Evolutionary conservation across 1,139 yeast genomes (phyloP).

Genomic region (Debaryomyces udenii): DNA sequence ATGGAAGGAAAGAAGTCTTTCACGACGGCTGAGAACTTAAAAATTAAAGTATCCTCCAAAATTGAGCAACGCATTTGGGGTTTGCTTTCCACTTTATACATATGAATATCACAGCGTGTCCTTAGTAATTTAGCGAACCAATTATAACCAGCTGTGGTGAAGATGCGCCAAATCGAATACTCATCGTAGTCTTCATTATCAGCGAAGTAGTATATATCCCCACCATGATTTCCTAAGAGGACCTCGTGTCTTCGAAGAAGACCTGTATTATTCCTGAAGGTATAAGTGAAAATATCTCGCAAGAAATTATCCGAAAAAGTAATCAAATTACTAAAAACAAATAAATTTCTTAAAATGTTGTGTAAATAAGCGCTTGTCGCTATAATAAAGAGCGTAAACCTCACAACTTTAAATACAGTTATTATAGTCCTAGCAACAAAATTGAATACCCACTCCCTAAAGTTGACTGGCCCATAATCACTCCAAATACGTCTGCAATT

Average conservation of each 20-base stretch:
- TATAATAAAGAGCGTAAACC: constrained; percentile 23
- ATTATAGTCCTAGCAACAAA: constrained; percentile 8
- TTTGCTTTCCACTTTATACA: neutral
- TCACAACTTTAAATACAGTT: constrained; percentile 17
- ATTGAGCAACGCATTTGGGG: constrained; percentile 2
- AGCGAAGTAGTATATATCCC: constrained; percentile 18
- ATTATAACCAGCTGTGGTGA: constrained; percentile 9
- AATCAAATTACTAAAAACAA: constrained; percentile 32
- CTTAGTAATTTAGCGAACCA: constrained; percentile 1
- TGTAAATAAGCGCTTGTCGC: constrained; percentile 24
- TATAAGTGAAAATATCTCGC: constrained; percentile 32
- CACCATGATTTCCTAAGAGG: constrained; percentile 14
- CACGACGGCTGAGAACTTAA: constrained; percentile 31
- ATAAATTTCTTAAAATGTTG: constrained; percentile 20
- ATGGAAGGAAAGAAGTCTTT: constrained; percentile 17
- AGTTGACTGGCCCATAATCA: constrained; percentile 16
- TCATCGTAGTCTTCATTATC: constrained; percentile 11
- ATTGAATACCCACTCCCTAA: constrained; percentile 2
- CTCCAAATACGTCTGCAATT: constrained; percentile 30
- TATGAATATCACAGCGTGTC: neutral
- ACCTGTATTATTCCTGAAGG: constrained; percentile 21
- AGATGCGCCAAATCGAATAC: constrained; percentile 12
- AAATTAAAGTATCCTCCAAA: constrained; percentile 25
- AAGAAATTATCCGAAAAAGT: constrained; percentile 36
- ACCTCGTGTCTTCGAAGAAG: constrained; percentile 17